Evolutionary conservation across 2,329 filamentous ascomycete species (phyloP).

Genomic region (Macrophomina phaseolina): DNA sequence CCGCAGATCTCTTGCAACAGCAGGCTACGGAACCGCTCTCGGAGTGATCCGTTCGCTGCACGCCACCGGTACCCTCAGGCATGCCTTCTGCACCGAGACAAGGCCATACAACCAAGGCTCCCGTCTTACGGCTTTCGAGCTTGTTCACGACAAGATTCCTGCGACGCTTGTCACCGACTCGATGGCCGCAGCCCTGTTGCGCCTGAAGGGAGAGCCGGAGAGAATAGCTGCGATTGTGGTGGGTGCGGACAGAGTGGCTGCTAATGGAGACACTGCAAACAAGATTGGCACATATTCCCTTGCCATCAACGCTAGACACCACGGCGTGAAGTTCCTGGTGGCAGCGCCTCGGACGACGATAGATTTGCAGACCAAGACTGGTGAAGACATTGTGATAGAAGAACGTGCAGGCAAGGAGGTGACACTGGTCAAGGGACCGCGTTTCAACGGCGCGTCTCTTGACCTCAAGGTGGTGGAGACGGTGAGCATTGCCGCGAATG

Average conservation of each 20-base stretch:
- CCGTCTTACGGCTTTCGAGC: conserved; percentile 90
- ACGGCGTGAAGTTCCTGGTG: conserved; percentile 92
- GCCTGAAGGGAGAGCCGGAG: conserved; percentile 61
- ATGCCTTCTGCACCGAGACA: conserved; percentile 96
- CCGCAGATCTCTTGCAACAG: conserved; percentile 82
- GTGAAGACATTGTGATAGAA: conserved; percentile 86
- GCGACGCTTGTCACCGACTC: conserved; percentile 93
- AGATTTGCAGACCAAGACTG: conserved; percentile 79
- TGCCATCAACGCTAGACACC: conserved; percentile 85
- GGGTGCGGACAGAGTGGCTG: conserved; percentile 91
- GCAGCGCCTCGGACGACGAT: conserved; percentile 95
- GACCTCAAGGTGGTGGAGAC: conserved; percentile 69
- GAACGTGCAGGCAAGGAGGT: conserved; percentile 82
- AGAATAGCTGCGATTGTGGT: conserved; percentile 88
- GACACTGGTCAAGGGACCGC: conserved; percentile 80
- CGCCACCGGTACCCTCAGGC: conserved; percentile 68
- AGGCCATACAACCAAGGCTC: conserved; percentile 98
- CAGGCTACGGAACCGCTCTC: conserved; percentile 94
- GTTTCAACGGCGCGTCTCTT: conserved; percentile 67
- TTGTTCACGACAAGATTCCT: conserved; percentile 92
- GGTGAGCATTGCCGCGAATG: conserved; percentile 77
- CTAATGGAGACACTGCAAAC: conserved; percentile 97
- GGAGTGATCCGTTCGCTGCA: conserved; percentile 90
- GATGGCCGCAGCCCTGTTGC: conserved; percentile 90
- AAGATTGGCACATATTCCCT: conserved; percentile 97